Conservation (phyloP, 2,329 filamentous ascomycete genomes). For the Dothideomycetes sp. region DNA sequence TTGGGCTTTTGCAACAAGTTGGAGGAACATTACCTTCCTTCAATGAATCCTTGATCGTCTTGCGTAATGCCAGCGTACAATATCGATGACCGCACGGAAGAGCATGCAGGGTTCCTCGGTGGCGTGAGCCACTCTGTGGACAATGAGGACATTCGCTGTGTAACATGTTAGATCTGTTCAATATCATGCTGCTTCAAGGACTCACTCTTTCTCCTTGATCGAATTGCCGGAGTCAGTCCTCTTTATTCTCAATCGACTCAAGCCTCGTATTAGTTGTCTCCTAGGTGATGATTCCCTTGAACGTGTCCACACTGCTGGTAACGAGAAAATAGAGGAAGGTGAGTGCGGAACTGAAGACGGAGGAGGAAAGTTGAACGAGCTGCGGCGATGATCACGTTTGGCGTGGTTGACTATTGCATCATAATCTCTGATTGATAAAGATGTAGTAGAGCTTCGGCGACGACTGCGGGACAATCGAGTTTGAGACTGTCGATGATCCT, state of each 20-base stretch:
- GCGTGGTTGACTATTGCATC: constrained; percentile 25
- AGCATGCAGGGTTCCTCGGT: constrained; percentile 23
- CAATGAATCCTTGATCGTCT: constrained; percentile 29
- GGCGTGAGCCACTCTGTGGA: constrained; percentile 19
- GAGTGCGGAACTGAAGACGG: constrained; percentile 24
- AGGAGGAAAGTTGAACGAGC: constrained; percentile 21
- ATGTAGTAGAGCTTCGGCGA: constrained; percentile 18
- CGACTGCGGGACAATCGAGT: constrained; percentile 4
- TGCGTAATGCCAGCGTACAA: constrained; percentile 26
- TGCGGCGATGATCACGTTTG: constrained; percentile 16
- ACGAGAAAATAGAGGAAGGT: constrained; percentile 24
- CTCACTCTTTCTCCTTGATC: constrained; percentile 16
- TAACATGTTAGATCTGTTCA: neutral
- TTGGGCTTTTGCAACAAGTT: constrained; percentile 32
- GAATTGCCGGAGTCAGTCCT: constrained; percentile 21
- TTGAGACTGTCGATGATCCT: constrained; percentile 16
- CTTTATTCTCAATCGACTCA: constrained; percentile 24
- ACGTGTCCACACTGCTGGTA: constrained; percentile 19
- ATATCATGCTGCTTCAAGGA: neutral
- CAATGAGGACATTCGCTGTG: constrained; percentile 25
- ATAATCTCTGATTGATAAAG: constrained; percentile 27
- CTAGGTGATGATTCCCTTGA: constrained; percentile 23
- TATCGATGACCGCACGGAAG: constrained; percentile 28
- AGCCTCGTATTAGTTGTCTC: constrained; percentile 26
- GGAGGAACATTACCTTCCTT: constrained; percentile 26